phyloP scores from a whole-genome alignment of 208 protist genomes.

The Kentomonas sorsogonicus region DNA sequence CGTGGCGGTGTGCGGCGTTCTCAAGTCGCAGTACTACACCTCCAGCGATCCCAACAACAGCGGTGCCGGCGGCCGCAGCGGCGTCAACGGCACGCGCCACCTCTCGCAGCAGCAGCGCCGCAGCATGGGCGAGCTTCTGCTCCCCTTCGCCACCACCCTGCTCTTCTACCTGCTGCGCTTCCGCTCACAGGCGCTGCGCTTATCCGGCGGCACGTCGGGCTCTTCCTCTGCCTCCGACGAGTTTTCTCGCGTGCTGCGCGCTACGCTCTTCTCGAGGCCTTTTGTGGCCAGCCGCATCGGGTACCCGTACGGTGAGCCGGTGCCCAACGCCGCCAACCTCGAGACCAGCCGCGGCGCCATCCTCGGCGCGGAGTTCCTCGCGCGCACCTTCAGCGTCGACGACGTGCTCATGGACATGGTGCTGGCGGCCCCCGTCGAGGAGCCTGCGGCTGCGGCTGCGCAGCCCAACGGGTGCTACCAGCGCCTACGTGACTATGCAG shows the following conservation, averaged over 20 bases:
- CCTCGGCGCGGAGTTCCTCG: conserved; percentile 41
- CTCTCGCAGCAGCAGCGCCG: too few relatives aligned
- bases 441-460: conserved; percentile 27
- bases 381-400: conserved; percentile 52
- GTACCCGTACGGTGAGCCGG: conserved; percentile 69
- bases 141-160: conserved; percentile 44
- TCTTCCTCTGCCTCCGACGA: too few relatives aligned
- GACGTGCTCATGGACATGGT: conserved; percentile 52
- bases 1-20: not conserved
- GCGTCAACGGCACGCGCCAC: too few relatives aligned
- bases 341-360: conserved; percentile 38
- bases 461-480: too few relatives aligned
- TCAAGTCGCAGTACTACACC: conserved; percentile 16
- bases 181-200: too few relatives aligned
- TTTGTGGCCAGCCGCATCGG: conserved; percentile 53
- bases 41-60: too few relatives aligned
- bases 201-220: too few relatives aligned
- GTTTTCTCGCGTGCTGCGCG: too few relatives aligned
- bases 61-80: too few relatives aligned
- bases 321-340: conserved; percentile 11
- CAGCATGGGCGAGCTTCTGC: conserved; percentile 47
- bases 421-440: conserved; percentile 43
- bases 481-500: conserved; percentile 46
- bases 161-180: conserved; percentile 60
- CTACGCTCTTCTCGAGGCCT: conserved; percentile 60